Base-by-base conservation (phyloP, 108 stramenopile genomes). In the Nitzschia palea region DNA sequence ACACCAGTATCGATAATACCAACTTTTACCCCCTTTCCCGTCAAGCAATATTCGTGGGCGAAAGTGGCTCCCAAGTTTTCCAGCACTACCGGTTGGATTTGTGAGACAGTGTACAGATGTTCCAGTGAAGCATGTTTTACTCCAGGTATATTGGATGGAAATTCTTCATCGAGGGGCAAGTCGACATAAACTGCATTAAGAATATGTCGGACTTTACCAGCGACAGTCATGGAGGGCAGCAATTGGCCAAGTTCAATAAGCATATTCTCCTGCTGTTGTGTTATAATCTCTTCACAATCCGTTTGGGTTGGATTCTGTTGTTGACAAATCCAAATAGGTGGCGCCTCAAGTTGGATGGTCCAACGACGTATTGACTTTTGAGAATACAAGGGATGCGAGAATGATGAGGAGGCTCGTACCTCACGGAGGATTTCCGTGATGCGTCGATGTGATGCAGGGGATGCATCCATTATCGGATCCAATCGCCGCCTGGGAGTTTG, bases 1-100 rank as follows among this genome's bases (percentile, higher is more conserved):
- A 75, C 62, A 9, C 74, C 74, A 2, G 67, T 51, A 53, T 75
- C 74, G 23, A 75, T 18, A 27, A 75, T 44, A 17, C 50, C 67
- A 8, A 75, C 67, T 22, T 29, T 54, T 32, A 68, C 67, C 6
- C 61, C 60, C 34, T 43, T 14, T 20, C 74, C 74, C 4, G 59
- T 62, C 22, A 66, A 14, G 47, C 67, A 53, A 54, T 62, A 62
- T 8, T 6, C 25, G 3, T 63, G 23, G 22, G 44, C 33, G 28
- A 35, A 59, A 2, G 32, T 59, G 20, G 35, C 57, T 17, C 57
- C 57, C 8, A 59, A 4, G 5, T 6, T 15, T 47, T 59, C 57
- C 12, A 54, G n/a, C 31, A 42, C 44, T 34, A 26, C 3, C 35
- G 20, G 18, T 52, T 51, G 37, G 30, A 67, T 23, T 29, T 27